Percentiles rank a stretch among this genome's conserved stretches.
phyloP scores from a whole-genome alignment of 768 basidiomycete genomes.

The Rhizopogon vesiculosus region DNA sequence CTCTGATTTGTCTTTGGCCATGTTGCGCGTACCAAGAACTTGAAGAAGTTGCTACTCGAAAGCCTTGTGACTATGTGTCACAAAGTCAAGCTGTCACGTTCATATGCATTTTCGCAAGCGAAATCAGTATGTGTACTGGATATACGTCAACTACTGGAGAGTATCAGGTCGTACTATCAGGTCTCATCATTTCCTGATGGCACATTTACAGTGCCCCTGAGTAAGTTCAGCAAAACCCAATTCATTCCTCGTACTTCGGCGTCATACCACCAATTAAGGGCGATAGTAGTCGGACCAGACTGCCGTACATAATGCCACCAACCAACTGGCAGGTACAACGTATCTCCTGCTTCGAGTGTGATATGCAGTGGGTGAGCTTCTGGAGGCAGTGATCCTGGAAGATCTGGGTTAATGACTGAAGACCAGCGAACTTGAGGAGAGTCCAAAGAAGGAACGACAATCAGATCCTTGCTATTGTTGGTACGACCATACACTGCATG shows the following conservation, averaged over 20 bases:
- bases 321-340: constrained; percentile 84
- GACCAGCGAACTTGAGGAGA: constrained; percentile 73
- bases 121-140: too few species aligned
- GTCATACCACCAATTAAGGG: constrained; percentile 90
- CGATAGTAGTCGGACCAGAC: constrained; percentile 54
- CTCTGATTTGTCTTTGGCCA: constrained; percentile 75
- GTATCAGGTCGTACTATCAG: not conserved
- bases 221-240: constrained; percentile 65
- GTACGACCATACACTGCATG: constrained; percentile 59
- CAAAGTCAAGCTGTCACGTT: not conserved
- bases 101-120: too few species aligned
- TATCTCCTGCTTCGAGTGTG: constrained; percentile 66
- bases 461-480: constrained; percentile 15
- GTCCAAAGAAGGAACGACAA: constrained; percentile 27
- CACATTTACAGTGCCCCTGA: constrained; percentile 41
- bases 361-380: constrained; percentile 64
- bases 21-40: constrained; percentile 13
- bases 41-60: not conserved
- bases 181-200: constrained; percentile 33
- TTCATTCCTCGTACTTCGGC: constrained; percentile 65
- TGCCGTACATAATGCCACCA: constrained; percentile 95
- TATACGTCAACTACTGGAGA: too few species aligned
- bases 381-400: constrained; percentile 39
- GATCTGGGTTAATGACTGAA: constrained; percentile 58
- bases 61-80: not conserved